Conservation (phyloP, 2,329 filamentous ascomycete species). For the Chaetomium sp. region DNA sequence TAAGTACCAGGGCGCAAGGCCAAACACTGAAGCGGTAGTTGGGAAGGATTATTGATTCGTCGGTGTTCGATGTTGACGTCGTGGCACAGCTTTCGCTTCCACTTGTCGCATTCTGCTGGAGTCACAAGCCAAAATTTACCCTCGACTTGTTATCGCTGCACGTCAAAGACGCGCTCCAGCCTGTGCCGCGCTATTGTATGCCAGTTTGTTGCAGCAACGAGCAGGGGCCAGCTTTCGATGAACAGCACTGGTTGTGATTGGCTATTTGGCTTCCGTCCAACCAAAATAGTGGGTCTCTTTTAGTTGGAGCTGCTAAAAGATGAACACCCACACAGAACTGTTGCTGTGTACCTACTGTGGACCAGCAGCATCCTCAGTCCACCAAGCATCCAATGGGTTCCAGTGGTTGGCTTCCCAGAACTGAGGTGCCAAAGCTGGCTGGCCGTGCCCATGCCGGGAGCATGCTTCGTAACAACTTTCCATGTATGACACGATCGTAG, state of each 20-base stretch:
- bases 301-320: background rate
- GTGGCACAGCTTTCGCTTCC: slow-evolving; percentile 26
- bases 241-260: slow-evolving; percentile 16
- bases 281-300: background rate
- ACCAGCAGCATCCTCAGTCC: too few species aligned
- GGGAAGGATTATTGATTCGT: slow-evolving; percentile 5
- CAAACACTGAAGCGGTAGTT: background rate
- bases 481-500: slow-evolving; percentile 1
- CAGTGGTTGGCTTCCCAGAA: too few species aligned
- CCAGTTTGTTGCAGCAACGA: slow-evolving; percentile 21
- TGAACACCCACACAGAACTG: background rate
- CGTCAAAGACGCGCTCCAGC: slow-evolving; percentile 43
- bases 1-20: background rate
- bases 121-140: slow-evolving; percentile 25
- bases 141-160: slow-evolving; percentile 36
- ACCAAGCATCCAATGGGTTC: too few species aligned
- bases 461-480: background rate
- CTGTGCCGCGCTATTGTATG: slow-evolving; percentile 26
- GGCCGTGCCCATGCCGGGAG: background rate
- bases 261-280: background rate
- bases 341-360: too few species aligned
- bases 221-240: slow-evolving; percentile 6
- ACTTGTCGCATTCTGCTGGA: slow-evolving; percentile 29
- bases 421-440: too few species aligned
- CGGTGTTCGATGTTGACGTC: slow-evolving; percentile 24